Percentiles rank a stretch among this genome's conserved stretches.
Evolutionary conservation across 768 basidiomycete genomes (phyloP).

Genomic region (Leccinum longicurvipes): DNA sequence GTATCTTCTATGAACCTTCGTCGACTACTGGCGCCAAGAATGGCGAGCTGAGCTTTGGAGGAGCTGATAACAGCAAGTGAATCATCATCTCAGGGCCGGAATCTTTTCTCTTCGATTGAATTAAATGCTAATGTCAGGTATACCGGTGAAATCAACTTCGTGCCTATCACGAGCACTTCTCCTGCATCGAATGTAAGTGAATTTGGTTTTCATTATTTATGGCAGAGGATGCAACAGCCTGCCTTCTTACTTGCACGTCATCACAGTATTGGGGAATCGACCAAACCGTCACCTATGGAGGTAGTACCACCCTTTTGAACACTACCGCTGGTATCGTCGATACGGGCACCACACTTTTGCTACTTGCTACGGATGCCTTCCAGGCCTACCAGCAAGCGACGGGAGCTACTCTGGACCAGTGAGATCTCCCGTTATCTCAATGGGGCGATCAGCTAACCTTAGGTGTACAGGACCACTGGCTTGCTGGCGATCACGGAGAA

Average conservation of each 20-base stretch:
- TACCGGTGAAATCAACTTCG: conserved; percentile 34
- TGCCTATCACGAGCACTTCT: conserved; percentile 42
- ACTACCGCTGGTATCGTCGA: conserved; percentile 46
- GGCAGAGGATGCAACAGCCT: no score
- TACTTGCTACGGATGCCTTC: conserved; percentile 60
- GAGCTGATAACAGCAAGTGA: conserved; percentile 46
- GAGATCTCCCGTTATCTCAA: conserved; percentile 7
- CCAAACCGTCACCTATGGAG: conserved; percentile 36
- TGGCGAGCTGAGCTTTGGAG: conserved; percentile 57
- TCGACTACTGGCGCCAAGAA: conserved; percentile 50
- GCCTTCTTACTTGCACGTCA: background rate
- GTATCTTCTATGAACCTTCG: conserved; percentile 52
- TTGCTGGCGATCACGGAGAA: conserved; percentile 49
- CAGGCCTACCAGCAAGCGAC: conserved; percentile 52
- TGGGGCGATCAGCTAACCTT: background rate
- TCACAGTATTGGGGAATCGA: conserved; percentile 48
- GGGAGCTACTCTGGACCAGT: conserved; percentile 51
- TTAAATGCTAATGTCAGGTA: conserved; percentile 19
- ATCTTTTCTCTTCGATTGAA: background rate
- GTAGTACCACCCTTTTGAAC: conserved; percentile 30
- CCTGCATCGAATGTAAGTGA: conserved; percentile 38
- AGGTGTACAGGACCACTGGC: conserved; percentile 44
- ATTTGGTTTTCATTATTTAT: background rate
- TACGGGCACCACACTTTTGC: conserved; percentile 50
- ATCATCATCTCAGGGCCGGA: background rate